Evolutionary conservation across 179 eudicot species (phyloP), one percentile per base, ranked within the genome.

Genomic region (Gypsophila paniculata): DNA sequence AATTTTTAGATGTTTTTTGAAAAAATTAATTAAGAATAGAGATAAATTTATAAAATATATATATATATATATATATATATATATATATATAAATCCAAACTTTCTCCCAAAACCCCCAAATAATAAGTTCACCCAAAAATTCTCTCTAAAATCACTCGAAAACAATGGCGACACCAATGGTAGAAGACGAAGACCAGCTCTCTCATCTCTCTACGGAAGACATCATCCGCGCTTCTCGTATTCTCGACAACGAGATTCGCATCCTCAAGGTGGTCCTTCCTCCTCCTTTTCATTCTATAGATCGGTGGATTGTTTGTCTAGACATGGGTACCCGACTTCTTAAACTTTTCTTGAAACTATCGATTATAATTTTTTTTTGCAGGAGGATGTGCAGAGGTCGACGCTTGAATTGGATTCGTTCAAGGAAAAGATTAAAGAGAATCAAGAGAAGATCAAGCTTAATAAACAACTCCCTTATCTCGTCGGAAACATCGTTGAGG

Each of bases 401-500:
- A 87, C 82, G 72, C 75, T 94, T 18, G 99, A 94, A 69, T 58
- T 87, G 70, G 99, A 94, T 52, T 86, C 95, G 13, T 81, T 87
- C 29, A 87, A 87, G 80, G 97, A 90, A 67, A 89, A 91, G 88
- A 91, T 88, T 36, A 94, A 91, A 78, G 97, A 91, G 88, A 91
- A 94, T 85, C 96, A 94, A 61, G 99, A 94, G 78, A 94, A 94
- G 80, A 94, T 94, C 69, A 94, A 94, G 73, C 88, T 94, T 68
- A 94, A 94, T 73, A 91, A 91, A 83, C 99, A 94, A 66, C 94
- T 94, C 71, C 99, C 99, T 6, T 94, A 91, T 71, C 82, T 94
- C 74, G 97, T 94, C 19, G 99, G 97, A 17, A 94, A 94, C 78
- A 88, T 94, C 32, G 99, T 94, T 52, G 97, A 94, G 98, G 98